phyloP scores from a whole-genome alignment of 2,329 filamentous ascomycete species.

The Diaporthe citri region DNA sequence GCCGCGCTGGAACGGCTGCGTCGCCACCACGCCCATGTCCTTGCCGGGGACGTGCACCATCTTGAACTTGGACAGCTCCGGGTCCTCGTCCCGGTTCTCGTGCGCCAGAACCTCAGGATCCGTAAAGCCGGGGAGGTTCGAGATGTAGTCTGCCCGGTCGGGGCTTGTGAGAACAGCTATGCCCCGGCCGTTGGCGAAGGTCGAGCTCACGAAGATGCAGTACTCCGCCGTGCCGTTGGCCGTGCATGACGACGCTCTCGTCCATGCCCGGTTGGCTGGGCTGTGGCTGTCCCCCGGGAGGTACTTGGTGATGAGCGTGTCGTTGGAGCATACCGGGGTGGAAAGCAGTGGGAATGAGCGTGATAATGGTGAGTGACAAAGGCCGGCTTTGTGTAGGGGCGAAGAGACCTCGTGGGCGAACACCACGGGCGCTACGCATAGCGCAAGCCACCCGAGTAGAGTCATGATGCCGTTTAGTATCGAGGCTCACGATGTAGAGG shows the following conservation, averaged over 20 bases:
- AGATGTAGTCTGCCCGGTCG: conserved; percentile 48
- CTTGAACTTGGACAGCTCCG: conserved; percentile 45
- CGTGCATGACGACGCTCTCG: conserved; percentile 45
- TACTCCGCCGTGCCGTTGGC: conserved; percentile 43
- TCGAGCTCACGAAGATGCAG: conserved; percentile 53
- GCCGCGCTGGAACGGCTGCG: conserved; percentile 50
- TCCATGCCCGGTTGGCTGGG: conserved; percentile 32
- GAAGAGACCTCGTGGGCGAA: conserved; percentile 19
- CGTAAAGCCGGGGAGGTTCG: conserved; percentile 47
- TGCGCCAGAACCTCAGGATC: conserved; percentile 42
- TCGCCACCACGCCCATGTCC: conserved; percentile 54
- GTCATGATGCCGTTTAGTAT: not conserved
- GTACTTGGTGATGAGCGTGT: conserved; percentile 33
- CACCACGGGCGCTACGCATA: conserved; percentile 16
- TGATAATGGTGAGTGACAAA: conserved; percentile 31
- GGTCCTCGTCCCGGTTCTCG: conserved; percentile 47
- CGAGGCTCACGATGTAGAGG: not conserved
- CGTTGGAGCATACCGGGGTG: conserved; percentile 29
- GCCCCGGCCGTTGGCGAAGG: conserved; percentile 53
- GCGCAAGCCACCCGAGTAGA: conserved; percentile 5
- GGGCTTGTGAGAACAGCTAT: conserved; percentile 54
- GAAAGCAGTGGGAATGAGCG: conserved; percentile 30
- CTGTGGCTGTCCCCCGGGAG: conserved; percentile 5
- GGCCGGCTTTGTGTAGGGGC: conserved; percentile 16
- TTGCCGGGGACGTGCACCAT: conserved; percentile 55